Conservation (phyloP, 1,284 basidiomycete genomes). For the Kalmanozyma brasiliensis region DNA sequence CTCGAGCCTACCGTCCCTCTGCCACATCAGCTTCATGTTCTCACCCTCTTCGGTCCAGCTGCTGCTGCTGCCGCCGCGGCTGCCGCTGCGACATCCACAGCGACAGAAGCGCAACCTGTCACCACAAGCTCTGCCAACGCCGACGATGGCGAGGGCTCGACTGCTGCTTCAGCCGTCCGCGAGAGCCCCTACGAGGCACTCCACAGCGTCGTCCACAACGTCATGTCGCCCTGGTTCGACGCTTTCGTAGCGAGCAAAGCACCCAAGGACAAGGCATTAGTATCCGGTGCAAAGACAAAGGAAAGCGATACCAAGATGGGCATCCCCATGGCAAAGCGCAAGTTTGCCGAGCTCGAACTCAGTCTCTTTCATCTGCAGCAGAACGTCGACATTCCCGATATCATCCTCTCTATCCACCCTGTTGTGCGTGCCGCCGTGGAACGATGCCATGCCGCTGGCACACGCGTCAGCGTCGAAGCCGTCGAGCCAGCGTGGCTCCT, state of each 20-base stretch:
- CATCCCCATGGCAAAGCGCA: slow-evolving; percentile 98
- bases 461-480: slow-evolving; percentile 79
- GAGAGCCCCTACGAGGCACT: slow-evolving; percentile 86
- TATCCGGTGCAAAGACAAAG: slow-evolving; percentile 47
- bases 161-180: slow-evolving; percentile 38
- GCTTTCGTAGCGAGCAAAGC: slow-evolving; percentile 79
- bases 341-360: slow-evolving; percentile 97
- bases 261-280: slow-evolving; percentile 44
- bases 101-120: slow-evolving; percentile 5
- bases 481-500: slow-evolving; percentile 78
- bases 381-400: slow-evolving; percentile 98
- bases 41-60: slow-evolving; percentile 90
- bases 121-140: slow-evolving; percentile 2
- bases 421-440: slow-evolving; percentile 84
- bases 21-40: slow-evolving; percentile 86
- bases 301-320: slow-evolving; percentile 79
- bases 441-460: slow-evolving; percentile 71
- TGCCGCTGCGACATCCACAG: slow-evolving; percentile 7
- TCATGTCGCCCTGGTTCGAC: slow-evolving; percentile 98
- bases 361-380: slow-evolving; percentile 95
- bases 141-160: slow-evolving; percentile 27
- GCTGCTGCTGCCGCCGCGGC: slow-evolving; percentile 70
- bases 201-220: slow-evolving; percentile 94
- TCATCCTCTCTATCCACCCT: slow-evolving; percentile 90
- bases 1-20: slow-evolving; percentile 83